A percentile compares a stretch with the other conserved stretches of the same genome.
Conservation (phyloP, 2,329 filamentous ascomycete species). For the Ascocoryne sarcoides region DNA sequence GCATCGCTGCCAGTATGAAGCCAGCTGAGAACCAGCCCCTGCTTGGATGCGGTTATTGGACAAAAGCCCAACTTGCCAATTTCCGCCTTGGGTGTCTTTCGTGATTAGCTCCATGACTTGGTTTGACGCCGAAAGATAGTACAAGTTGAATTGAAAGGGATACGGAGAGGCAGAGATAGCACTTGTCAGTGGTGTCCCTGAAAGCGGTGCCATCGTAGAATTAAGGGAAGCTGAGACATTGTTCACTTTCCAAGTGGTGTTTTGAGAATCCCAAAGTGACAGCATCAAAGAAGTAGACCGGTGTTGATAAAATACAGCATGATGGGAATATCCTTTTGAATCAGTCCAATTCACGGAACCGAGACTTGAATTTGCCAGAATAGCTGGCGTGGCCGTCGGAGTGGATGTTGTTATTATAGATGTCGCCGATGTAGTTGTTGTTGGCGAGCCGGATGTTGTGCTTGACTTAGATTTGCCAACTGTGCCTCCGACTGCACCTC, state of each 20-base stretch:
- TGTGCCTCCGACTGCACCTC: not conserved
- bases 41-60: not conserved
- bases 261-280: slow-evolving; percentile 1
- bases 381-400: not conserved
- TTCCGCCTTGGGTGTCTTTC: not conserved
- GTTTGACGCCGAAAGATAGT: not conserved
- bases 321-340: slow-evolving; percentile 1
- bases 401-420: not conserved
- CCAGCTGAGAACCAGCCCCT: not conserved
- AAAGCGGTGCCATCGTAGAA: not conserved
- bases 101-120: not conserved
- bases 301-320: slow-evolving; percentile 1
- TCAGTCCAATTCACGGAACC: not conserved
- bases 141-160: not conserved
- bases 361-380: not conserved
- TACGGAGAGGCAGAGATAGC: not conserved
- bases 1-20: not conserved
- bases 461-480: not conserved
- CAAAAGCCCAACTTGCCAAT: not conserved
- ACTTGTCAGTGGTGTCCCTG: not conserved
- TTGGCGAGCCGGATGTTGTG: not conserved
- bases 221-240: slow-evolving; percentile 1
- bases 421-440: not conserved
- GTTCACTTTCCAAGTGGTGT: not conserved
- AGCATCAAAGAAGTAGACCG: not conserved